Evolutionary conservation across 2,329 filamentous ascomycete genomes (phyloP).

Genomic region (Periconia digitata): DNA sequence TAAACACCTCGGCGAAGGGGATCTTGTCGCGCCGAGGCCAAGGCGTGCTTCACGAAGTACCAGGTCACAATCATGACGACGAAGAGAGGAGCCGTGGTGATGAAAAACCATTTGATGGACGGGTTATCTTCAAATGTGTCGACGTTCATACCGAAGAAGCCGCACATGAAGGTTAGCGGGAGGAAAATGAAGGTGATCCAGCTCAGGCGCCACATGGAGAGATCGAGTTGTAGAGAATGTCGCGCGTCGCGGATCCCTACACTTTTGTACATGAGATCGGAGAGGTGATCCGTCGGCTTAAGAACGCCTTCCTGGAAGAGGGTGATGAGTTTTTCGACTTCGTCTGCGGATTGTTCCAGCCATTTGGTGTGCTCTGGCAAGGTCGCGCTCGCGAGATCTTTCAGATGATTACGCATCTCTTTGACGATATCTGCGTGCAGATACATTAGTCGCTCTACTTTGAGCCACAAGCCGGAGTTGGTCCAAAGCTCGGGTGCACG

Average conservation of each 20-base stretch:
- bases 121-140: conserved; percentile 47
- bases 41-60: conserved; percentile 51
- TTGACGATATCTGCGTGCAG: conserved; percentile 52
- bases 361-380: conserved; percentile 41
- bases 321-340: conserved; percentile 51
- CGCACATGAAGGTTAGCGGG: conserved; percentile 54
- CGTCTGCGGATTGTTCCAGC: conserved; percentile 44
- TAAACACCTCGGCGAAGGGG: conserved; percentile 54
- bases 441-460: conserved; percentile 55
- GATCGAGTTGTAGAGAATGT: conserved; percentile 51
- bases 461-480: conserved; percentile 55
- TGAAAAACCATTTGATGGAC: conserved; percentile 54
- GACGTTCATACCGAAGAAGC: conserved; percentile 58
- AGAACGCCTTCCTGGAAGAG: conserved; percentile 54
- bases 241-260: conserved; percentile 56
- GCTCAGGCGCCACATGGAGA: conserved; percentile 59
- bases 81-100: conserved; percentile 50
- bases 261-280: conserved; percentile 55
- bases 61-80: conserved; percentile 49
- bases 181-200: conserved; percentile 77
- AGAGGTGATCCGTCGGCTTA: conserved; percentile 53
- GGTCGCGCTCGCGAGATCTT: conserved; percentile 43
- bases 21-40: conserved; percentile 46
- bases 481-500: conserved; percentile 56
- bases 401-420: conserved; percentile 48